Conservation (phyloP, 345 rosid genomes). For the Eucalyptus curtisii region DNA sequence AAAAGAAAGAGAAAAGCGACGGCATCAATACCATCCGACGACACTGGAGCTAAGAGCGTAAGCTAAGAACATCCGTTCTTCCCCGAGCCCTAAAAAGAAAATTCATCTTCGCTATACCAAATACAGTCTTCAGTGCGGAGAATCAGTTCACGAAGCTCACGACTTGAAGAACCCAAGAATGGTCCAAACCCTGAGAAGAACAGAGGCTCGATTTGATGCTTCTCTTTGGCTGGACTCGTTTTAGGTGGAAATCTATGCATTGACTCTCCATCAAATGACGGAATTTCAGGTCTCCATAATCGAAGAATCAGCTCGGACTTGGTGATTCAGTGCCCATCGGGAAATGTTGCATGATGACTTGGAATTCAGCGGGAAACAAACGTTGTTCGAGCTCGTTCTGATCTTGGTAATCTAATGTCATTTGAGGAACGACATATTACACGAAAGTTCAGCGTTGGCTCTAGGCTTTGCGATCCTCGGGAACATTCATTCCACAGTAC, state of each 20-base stretch:
- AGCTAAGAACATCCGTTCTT: not conserved
- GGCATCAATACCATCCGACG: not conserved
- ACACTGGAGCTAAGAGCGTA: not conserved
- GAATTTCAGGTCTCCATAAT: not conserved
- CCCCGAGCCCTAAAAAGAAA: not conserved
- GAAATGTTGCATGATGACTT: not conserved
- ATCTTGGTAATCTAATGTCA: not conserved
- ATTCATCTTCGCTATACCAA: not conserved
- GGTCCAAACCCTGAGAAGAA: not conserved
- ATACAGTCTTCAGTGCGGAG: not conserved
- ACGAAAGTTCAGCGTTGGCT: not conserved
- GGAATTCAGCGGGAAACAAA: not conserved
- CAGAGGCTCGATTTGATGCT: not conserved
- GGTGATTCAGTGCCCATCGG: not conserved
- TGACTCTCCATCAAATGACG: not conserved
- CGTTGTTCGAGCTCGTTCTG: not conserved
- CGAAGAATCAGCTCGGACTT: not conserved
- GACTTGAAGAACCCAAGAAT: not conserved
- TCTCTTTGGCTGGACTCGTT: not conserved
- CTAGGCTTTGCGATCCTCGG: not conserved
- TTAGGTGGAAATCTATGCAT: not conserved
- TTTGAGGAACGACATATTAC: not conserved
- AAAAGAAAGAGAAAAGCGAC: not conserved
- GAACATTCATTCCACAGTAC: not conserved
- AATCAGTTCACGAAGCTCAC: not conserved